Base-by-base conservation (phyloP, 1,284 basidiomycete species). In the Rhizoctonia solani region DNA sequence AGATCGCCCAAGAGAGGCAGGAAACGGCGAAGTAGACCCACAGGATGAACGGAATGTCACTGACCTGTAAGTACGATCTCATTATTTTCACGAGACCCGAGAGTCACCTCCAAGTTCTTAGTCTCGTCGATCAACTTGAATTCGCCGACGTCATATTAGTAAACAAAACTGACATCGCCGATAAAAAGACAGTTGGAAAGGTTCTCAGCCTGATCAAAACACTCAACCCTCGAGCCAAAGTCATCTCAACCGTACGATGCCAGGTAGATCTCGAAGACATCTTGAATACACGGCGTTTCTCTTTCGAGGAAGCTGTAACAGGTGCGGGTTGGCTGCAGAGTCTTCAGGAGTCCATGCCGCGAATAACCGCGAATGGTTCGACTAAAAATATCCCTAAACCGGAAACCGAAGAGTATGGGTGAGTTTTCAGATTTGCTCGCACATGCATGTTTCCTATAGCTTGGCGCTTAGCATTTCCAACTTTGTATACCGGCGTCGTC, bases 81-180 rank as follows among this genome's bases (percentile, higher is more conserved):
- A 46, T 46, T 9, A 39, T 46, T 9, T 11, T 46, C 44, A 6
- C 21, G 44, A 46, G 8, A 6, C 44, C 21, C 21, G 19, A 69
- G n/a, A n/a, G n/a, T 47, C 13, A 9, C 16, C 11, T 47, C 32
- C 21, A 8, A 9, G 23, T 3, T 19, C 21, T 29, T 47, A 74
- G 74, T 8, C 73, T 79, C 66, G 76, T 74, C n/a, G 77, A 79
- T 56, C 77, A 78, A 66, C 72, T 81, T 69, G 80, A 81, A 66
- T 81, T 81, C 54, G 77, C 78, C 47, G 75, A 81, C 71, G 77
- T 79, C 39, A 74, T 81, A 67, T 70, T 81, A 30, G 71, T 81
- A 68, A 81, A 81, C 74, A 81, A 81, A 70, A 74, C 71, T 55
- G 77, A 78, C 68, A 69, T 79, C 34, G 77, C 79, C 49, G 50